A percentile compares a stretch with the other conserved stretches of the same genome.
Evolutionary conservation across 2,329 filamentous ascomycete species (phyloP).

Genomic region (Talaromyces sp.): DNA sequence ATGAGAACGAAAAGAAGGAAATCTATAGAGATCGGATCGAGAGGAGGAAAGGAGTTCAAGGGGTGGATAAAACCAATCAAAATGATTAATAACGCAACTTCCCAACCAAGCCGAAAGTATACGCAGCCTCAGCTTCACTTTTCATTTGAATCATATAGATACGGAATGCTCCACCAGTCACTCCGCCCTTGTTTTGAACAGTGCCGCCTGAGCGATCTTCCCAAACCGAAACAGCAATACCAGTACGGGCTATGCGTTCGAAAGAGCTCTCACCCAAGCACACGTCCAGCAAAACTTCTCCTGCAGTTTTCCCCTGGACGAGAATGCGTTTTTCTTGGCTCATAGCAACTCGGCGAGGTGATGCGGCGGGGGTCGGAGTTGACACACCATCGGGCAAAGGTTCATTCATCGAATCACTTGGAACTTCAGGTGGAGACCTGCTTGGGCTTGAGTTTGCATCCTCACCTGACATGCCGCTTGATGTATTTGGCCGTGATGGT

Average conservation of each 20-base stretch:
- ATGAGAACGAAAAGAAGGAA: not conserved
- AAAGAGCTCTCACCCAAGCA: constrained; percentile 81
- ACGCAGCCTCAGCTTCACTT: constrained; percentile 48
- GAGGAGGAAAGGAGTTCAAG: not conserved
- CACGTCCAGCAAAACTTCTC: constrained; percentile 69
- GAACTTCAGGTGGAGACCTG: constrained; percentile 28
- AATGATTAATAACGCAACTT: constrained; percentile 43
- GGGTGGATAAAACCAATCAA: not conserved
- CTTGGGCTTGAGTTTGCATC: not conserved
- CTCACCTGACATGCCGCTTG: constrained; percentile 41
- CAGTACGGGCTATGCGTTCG: constrained; percentile 73
- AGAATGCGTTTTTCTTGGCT: constrained; percentile 78
- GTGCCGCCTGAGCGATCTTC: constrained; percentile 65
- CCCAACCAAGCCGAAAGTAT: constrained; percentile 50
- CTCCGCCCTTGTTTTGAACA: constrained; percentile 51
- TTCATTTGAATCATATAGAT: constrained; percentile 63
- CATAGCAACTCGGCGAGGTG: constrained; percentile 48
- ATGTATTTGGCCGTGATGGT: constrained; percentile 25
- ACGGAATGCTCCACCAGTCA: constrained; percentile 52
- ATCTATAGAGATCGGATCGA: not conserved
- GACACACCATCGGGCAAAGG: constrained; percentile 11
- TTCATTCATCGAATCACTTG: constrained; percentile 15
- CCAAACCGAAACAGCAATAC: constrained; percentile 85
- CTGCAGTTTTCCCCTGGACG: constrained; percentile 64
- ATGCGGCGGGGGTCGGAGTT: constrained; percentile 17